A percentile compares a stretch with the other conserved stretches of the same genome.
These are phyloP conservation scores for Tagetes erecta DNA, from an alignment of 129 eudicot species.

Conservation along the genomic window DNA sequence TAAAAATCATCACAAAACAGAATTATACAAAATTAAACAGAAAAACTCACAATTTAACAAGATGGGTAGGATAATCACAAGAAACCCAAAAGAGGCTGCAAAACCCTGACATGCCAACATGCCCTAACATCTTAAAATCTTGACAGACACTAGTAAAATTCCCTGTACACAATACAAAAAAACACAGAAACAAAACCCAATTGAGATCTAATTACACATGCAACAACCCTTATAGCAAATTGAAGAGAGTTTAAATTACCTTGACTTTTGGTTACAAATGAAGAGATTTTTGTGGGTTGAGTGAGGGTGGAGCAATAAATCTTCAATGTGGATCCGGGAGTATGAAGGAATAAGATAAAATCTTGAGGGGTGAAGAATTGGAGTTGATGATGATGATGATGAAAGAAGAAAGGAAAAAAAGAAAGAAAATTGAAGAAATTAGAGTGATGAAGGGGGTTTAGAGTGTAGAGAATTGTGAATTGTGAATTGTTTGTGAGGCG, in stretches of 20 bases:
- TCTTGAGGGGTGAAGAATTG: constrained; percentile 20
- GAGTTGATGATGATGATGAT: constrained; percentile 15
- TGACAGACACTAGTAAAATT: neutral
- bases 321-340: constrained; percentile 42
- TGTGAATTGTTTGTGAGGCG: neutral
- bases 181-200: constrained; percentile 25
- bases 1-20: constrained; percentile 14
- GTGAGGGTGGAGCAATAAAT: constrained; percentile 34
- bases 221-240: constrained; percentile 36
- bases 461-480: neutral
- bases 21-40: neutral
- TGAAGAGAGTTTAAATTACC: constrained; percentile 18
- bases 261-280: neutral
- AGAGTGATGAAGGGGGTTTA: constrained; percentile 26
- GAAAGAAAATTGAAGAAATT: constrained; percentile 11
- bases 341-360: constrained; percentile 22
- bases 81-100: constrained; percentile 42
- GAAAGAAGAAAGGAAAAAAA: neutral
- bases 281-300: constrained; percentile 25
- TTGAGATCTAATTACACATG: constrained; percentile 49
- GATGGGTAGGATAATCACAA: constrained; percentile 44
- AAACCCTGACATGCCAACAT: constrained; percentile 52
- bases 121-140: constrained; percentile 45
- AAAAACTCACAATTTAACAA: constrained; percentile 36
- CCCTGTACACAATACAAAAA: constrained; percentile 24